These are phyloP conservation scores for Marsdenia floribunda DNA, from an alignment of 257 asterid species.

Conservation along the genomic window DNA sequence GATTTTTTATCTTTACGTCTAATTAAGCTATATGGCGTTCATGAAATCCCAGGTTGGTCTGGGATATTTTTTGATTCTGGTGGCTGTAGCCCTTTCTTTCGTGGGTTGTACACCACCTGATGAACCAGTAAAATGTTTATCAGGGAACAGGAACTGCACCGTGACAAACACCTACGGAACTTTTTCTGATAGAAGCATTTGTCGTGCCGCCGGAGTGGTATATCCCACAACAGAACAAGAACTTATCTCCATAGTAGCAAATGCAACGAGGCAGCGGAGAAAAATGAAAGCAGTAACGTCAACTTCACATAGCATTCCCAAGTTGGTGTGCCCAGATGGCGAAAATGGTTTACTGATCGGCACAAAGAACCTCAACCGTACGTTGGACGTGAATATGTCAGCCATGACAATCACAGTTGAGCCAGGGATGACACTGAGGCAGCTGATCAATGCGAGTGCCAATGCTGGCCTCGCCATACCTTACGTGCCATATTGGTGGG, in stretches of 20 bases:
- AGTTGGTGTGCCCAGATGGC: constrained; percentile 22
- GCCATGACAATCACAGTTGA: constrained; percentile 18
- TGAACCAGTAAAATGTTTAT: constrained; percentile 28
- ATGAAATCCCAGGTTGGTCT: too few relatives aligned
- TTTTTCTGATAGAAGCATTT: constrained; percentile 27
- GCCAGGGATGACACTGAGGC: constrained; percentile 16
- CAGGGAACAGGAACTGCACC: constrained; percentile 20
- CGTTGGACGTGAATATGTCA: background rate
- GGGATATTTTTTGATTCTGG: background rate
- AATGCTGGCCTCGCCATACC: constrained; percentile 20
- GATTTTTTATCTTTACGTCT: background rate
- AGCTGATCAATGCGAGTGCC: constrained; percentile 11
- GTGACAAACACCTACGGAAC: constrained; percentile 23
- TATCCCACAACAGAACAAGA: constrained; percentile 27
- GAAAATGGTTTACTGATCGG: constrained; percentile 19
- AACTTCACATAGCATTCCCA: constrained; percentile 14
- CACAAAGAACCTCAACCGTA: constrained; percentile 15
- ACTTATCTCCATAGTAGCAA: constrained; percentile 21
- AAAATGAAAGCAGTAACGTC: constrained; percentile 33
- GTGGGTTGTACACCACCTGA: constrained; percentile 22
- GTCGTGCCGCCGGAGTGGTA: constrained; percentile 20
- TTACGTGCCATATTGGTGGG: constrained; percentile 31
- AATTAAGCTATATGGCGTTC: too few relatives aligned
- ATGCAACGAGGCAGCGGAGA: constrained; percentile 15
- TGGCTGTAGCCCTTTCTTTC: background rate